Conservation (phyloP, 768 basidiomycete species). For the Austroboletus eburneus region DNA sequence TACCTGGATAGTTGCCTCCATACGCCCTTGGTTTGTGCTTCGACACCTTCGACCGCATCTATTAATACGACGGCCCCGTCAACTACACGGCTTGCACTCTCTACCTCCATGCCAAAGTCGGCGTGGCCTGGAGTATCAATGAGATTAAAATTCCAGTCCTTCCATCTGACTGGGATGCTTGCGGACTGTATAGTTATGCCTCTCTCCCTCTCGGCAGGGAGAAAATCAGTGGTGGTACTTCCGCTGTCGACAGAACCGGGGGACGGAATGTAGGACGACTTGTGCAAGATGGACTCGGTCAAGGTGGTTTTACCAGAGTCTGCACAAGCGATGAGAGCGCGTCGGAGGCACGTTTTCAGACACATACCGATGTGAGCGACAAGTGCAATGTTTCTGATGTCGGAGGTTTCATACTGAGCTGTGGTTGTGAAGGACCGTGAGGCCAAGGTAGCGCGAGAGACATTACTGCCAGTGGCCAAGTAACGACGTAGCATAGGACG, state of each 20-base stretch:
- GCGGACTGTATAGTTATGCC: constrained; percentile 93
- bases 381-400: constrained; percentile 74
- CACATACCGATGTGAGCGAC: constrained; percentile 82
- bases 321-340: constrained; percentile 27
- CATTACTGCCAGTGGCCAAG: constrained; percentile 10
- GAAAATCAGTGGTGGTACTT: constrained; percentile 86
- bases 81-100: constrained; percentile 85
- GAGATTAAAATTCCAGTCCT: constrained; percentile 79
- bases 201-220: constrained; percentile 84
- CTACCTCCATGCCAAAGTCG: constrained; percentile 96
- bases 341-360: not conserved
- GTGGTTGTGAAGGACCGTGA: constrained; percentile 23
- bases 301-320: constrained; percentile 90
- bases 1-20: constrained; percentile 86
- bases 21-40: constrained; percentile 85
- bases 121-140: constrained; percentile 92
- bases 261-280: constrained; percentile 64
- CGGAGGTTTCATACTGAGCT: constrained; percentile 31
- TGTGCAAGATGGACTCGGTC: constrained; percentile 81
- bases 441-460: not conserved
- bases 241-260: constrained; percentile 87
- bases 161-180: constrained; percentile 86
- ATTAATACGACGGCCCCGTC: constrained; percentile 87
- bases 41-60: constrained; percentile 89
- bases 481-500: constrained; percentile 19